phyloP scores from a whole-genome alignment of 345 rosid species.

The Boechera divaricarpa region DNA sequence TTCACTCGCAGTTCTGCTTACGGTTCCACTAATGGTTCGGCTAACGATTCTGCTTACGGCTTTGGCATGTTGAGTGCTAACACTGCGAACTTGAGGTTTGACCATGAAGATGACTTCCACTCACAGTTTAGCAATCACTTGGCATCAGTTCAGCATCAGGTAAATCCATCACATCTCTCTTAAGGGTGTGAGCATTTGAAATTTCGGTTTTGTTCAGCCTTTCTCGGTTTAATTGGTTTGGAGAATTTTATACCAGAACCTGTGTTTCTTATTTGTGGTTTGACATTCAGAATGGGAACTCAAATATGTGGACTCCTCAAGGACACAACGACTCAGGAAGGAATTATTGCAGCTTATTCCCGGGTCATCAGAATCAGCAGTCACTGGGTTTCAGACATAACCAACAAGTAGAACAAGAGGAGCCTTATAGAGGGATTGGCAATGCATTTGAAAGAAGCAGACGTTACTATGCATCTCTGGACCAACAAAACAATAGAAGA shows the following conservation, averaged over 20 bases:
- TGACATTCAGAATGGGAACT: constrained; percentile 60
- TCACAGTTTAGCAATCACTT: constrained; percentile 61
- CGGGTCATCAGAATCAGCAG: constrained; percentile 78
- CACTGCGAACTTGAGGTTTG: not conserved
- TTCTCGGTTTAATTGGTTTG: constrained; percentile 9
- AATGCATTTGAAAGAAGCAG: constrained; percentile 49
- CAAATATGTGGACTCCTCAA: constrained; percentile 70
- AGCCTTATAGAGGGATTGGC: constrained; percentile 64
- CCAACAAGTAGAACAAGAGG: constrained; percentile 69
- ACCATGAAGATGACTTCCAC: constrained; percentile 58
- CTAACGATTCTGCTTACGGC: constrained; percentile 42
- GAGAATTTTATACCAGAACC: not conserved
- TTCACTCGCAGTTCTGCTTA: constrained; percentile 47
- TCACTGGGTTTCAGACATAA: constrained; percentile 62
- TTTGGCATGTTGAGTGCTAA: not conserved
- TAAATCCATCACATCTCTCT: constrained; percentile 7
- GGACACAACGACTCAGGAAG: constrained; percentile 67
- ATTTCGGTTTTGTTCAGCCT: not conserved
- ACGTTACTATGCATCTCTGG: constrained; percentile 60
- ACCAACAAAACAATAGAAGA: constrained; percentile 52
- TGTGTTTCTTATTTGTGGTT: not conserved
- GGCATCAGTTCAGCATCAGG: constrained; percentile 73
- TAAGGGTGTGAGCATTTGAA: not conserved
- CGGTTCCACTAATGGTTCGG: constrained; percentile 54
- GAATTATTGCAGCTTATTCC: constrained; percentile 60